Evolutionary conservation across 2,329 filamentous ascomycete species (phyloP), one percentile per base, ranked within the genome.

Genomic region (Sclerotinia glacialis): DNA sequence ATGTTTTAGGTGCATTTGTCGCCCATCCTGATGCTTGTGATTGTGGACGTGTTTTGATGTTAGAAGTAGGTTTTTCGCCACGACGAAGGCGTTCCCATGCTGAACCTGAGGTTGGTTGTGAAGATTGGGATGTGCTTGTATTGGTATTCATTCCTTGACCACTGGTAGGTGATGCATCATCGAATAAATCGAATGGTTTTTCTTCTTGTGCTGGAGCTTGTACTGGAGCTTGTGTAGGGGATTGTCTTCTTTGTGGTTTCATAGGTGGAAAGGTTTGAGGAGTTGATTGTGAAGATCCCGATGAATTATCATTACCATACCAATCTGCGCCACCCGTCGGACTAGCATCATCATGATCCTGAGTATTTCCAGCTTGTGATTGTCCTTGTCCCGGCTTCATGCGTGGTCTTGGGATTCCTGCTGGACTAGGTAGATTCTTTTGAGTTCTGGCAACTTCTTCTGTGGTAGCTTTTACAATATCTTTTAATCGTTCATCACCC

Each of bases 71-170:
- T 28, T 61, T 68, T 49, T 68, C 66, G 18, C 74, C 72, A 53
- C 70, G 70, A 52, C 75, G 69, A 62, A 77, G 55, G 55, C 73
- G 72, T 1, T 77, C 76, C 76, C 76, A 77, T n/a, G 72, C 72
- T 47, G 75, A 77, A 37, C 52, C 54, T 6, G 49, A 44, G 4
- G 28, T 65, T 2, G 44, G 21, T 60, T 9, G 16, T 5, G 64
- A 28, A 11, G 46, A 34, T 42, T 34, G 58, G 21, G 64, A 40
- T 67, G 56, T 34, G 55, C 60, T 62, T 66, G 67, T 47, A 14
- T 31, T 42, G 11, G 66, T 68, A 53, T 59, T 42, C 26, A 72
- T 66, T 3, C 68, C 71, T 42, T 70, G 69, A 23, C 70, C 71
- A 23, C 69, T 68, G 1, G 73, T 73, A n/a, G 74, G 72, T 31